A percentile compares a stretch with the other conserved stretches of the same genome.
Evolutionary conservation across 495 filamentous ascomycete genomes (phyloP).

Genomic region (Penicillium diatomitis): DNA sequence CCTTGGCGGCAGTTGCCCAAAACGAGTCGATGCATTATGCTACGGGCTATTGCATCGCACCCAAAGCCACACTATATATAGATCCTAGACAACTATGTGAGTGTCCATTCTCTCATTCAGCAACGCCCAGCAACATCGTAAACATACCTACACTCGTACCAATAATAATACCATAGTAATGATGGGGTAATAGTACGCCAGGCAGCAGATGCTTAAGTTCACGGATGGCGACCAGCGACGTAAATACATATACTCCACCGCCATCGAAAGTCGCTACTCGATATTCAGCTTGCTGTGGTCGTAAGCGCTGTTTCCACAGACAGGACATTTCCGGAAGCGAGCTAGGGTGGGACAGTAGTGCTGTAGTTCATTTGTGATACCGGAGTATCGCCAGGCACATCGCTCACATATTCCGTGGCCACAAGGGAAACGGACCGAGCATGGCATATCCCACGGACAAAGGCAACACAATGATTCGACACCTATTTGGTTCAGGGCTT

Average conservation of each 20-base stretch:
- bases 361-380: not conserved
- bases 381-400: not conserved
- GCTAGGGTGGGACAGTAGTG: not conserved
- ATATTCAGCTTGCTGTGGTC: not conserved
- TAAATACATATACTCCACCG: not conserved
- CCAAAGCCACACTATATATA: not conserved
- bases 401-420: constrained; percentile 2
- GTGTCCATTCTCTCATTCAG: no score
- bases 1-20: not conserved
- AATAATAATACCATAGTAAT: not conserved
- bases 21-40: not conserved
- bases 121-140: not conserved
- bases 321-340: not conserved
- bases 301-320: not conserved
- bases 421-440: not conserved
- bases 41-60: not conserved
- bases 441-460: not conserved
- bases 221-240: not conserved
- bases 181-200: not conserved
- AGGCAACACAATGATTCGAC: not conserved
- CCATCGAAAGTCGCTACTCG: constrained; percentile 1
- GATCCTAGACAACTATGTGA: not conserved
- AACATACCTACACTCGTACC: not conserved
- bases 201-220: not conserved
- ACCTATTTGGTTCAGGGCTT: no score